Evolutionary conservation across 495 filamentous ascomycete genomes (phyloP), one percentile per base, ranked within the genome.

Genomic region (Neurospora sublineolata): DNA sequence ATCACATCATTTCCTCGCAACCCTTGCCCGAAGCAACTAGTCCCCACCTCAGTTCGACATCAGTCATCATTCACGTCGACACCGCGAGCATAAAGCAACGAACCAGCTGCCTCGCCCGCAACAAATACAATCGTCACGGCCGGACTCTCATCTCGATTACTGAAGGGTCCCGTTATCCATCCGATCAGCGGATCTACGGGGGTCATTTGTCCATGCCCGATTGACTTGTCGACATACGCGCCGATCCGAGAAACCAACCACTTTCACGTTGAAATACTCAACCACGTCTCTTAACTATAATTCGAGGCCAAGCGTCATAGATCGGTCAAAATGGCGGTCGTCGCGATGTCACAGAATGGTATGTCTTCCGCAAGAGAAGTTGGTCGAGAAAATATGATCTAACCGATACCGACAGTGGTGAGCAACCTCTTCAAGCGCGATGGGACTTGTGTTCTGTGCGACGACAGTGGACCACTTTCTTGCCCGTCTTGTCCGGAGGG

Each of bases 401-500:
- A 64, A 64, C 52, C 52, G 23, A 36, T 33, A 30, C 30, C 30
- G 16, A 44, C 67, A 68, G 58, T 39, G 42, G 41, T 41, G 37
- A 67, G 72, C 58, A 60, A 52, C 33, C 70, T 76, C 39, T 40
- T 72, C 39, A 77, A 74, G 72, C 74, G 76, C 33, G 73, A 78
- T 64, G 42, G n/a, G 37, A 64, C 40, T 8, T 77, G 74, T 42
- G 33, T 76, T 11, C 30, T 39, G 7, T 80, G 79, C 75, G 75
- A 79, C 68, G 44, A 73, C 7, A 37, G 72, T 1, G 70, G 71
- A 38, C 58, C 58, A 39, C 75, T 79, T 36, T 71, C 75, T 6
- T 80, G 79, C 58, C 79, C 79, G 16, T 2, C 6, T 0, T 80
- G 79, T 37, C 18, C 37, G 18, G 75, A 77, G 27, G 74, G 52